A percentile compares a stretch with the other conserved stretches of the same genome.
Evolutionary conservation across 805 yeast genomes (phyloP).

Genomic region (Kuraishia hungarica): DNA sequence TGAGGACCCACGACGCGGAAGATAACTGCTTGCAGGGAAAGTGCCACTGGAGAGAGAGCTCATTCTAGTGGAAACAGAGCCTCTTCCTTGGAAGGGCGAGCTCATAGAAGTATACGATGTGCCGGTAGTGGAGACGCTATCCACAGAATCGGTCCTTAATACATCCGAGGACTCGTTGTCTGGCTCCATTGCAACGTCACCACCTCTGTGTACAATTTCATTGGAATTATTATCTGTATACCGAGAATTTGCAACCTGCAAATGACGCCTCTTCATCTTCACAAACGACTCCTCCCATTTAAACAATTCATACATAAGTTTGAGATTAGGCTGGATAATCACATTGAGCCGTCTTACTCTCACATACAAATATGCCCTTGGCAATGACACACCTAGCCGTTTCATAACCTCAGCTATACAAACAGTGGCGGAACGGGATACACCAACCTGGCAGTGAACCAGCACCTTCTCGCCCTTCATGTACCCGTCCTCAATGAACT

Average conservation of each 20-base stretch:
- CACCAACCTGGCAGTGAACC: conserved; percentile 95
- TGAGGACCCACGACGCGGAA: conserved; percentile 7
- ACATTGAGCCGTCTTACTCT: conserved; percentile 84
- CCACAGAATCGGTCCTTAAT: not conserved
- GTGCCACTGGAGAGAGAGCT: conserved; percentile 4
- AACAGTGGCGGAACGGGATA: conserved; percentile 89
- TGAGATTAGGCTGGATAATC: conserved; percentile 87
- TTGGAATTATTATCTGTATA: not conserved
- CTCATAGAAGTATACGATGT: not conserved
- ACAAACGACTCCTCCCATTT: conserved; percentile 47
- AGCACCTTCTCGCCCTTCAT: conserved; percentile 41
- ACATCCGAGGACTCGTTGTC: not conserved
- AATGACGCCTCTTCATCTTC: conserved; percentile 1
- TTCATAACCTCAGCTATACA: conserved; percentile 94
- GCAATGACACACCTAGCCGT: conserved; percentile 53
- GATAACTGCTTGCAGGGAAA: not conserved
- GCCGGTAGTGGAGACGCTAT: not conserved
- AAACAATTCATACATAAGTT: conserved; percentile 85
- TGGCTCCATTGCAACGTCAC: not conserved
- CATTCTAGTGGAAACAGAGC: conserved; percentile 9
- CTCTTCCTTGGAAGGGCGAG: not conserved
- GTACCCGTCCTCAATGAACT: conserved; percentile 52
- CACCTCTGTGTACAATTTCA: not conserved
- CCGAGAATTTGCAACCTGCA: too few species aligned
- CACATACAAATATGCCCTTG: conserved; percentile 81